These are phyloP conservation scores for Colletotrichum horii DNA, from an alignment of 2,329 filamentous ascomycete species.

Conservation along the genomic window DNA sequence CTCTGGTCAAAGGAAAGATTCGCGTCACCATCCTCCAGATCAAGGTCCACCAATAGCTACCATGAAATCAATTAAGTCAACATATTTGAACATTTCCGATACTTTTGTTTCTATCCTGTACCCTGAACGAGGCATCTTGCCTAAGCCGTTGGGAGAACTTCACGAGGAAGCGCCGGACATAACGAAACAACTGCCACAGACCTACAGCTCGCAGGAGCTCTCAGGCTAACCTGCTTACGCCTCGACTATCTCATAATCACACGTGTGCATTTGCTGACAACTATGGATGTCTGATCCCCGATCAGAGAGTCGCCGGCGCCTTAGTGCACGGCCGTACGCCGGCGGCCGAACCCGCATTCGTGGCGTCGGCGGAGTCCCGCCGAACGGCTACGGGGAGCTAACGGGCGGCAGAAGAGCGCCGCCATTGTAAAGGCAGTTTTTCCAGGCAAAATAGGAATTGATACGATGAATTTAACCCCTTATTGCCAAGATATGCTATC, in stretches of 20 bases:
- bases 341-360: background rate
- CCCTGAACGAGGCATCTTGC: background rate
- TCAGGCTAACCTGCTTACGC: background rate
- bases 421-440: background rate
- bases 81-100: fast-evolving
- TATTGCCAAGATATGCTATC: background rate
- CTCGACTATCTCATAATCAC: background rate
- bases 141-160: background rate
- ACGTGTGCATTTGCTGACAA: background rate
- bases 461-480: background rate
- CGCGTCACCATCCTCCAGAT: fast-evolving
- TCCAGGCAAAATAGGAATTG: too few relatives aligned
- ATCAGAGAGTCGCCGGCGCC: background rate
- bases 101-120: background rate
- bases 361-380: background rate
- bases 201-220: background rate
- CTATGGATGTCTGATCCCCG: background rate
- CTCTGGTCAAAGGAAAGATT: background rate
- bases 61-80: background rate
- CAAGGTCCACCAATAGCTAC: background rate
- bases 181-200: background rate
- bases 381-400: background rate
- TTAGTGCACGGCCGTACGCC: background rate
- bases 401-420: background rate
- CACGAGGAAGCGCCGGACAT: background rate